Base-by-base conservation (phyloP, 768 basidiomycete genomes). In the Amylocystis lapponica region DNA sequence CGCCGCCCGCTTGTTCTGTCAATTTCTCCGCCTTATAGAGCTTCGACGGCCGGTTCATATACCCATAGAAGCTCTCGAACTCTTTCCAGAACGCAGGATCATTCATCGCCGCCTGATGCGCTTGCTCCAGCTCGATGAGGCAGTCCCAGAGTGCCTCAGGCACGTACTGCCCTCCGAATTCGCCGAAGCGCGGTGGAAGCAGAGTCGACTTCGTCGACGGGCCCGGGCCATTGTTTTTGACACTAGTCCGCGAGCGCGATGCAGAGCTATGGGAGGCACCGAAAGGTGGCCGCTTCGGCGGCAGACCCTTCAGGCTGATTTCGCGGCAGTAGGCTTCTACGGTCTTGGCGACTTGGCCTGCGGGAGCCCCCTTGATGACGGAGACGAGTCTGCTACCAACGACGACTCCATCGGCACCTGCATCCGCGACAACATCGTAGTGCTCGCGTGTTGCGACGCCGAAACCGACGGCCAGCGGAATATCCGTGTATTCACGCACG, bases 151-250 rank as follows among this genome's bases (percentile, higher is more conserved):
- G 71, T 12, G 92, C 82, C 65, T 98, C 96, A 1, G 96, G 93
- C 5, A 97, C 96, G 66, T 93, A 99, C 55, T 96, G 93, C 3
- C 96, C 96, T 26, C 96, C 96, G 58, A 94, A 99, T 48, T 92
- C 74, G 27, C 96, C 96, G 54, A 99, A 99, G 36, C 92, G 76
- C 1, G 81, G 71, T 2, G 94, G 90, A 0, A 98, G 70, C 13
- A 72, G 67, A 12, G 65, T 52, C 29, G 63, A 58, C 14, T 56
- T 36, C 0, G 56, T 45, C 33, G 63, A 53, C 13, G 62, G 49
- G 48, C 49, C 62, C n/a, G 52, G 56, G 41, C 66, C 66, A 22
- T 54, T 54, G 14, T 52, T 53, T 11, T 57, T 66, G 6, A 61
- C 48, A n/a, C 44, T 41, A 4, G 41, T 25, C 23, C 43, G 50